phyloP scores from a whole-genome alignment of 257 asterid species.

The Echium plantagineum region DNA sequence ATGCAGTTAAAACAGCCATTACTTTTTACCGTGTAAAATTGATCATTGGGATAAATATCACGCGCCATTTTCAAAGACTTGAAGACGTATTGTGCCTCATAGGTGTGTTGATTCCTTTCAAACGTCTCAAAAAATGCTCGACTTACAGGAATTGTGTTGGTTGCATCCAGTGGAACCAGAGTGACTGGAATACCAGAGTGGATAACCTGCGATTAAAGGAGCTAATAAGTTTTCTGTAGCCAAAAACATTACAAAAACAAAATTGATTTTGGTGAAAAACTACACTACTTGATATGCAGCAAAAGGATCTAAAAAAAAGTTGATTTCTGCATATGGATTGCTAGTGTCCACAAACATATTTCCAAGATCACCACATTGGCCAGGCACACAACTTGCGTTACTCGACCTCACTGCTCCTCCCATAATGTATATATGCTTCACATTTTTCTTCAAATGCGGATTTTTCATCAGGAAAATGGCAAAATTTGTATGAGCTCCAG shows the following conservation, averaged over 20 bases:
- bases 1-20: no score
- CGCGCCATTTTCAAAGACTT: constrained; percentile 60
- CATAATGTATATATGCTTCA: constrained; percentile 66
- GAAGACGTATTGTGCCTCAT: constrained; percentile 79
- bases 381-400: constrained; percentile 54
- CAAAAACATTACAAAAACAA: background rate
- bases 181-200: constrained; percentile 79
- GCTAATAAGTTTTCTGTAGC: background rate
- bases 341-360: constrained; percentile 50
- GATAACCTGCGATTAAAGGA: constrained; percentile 36
- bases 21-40: constrained; percentile 47
- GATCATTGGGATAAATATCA: constrained; percentile 50
- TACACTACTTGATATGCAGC: constrained; percentile 78
- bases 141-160: constrained; percentile 70
- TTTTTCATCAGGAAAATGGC: constrained; percentile 62
- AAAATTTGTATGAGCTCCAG: constrained; percentile 53
- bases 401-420: constrained; percentile 75
- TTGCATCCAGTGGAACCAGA: constrained; percentile 85
- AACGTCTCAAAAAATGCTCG: constrained; percentile 32
- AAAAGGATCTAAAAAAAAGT: constrained; percentile 76
- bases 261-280: background rate
- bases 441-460: constrained; percentile 60
- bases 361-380: constrained; percentile 67
- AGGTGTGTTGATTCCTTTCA: constrained; percentile 62
- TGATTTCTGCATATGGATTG: constrained; percentile 81